These are phyloP conservation scores for Daldinia grandis DNA, from an alignment of 495 filamentous ascomycete genomes.

Conservation along the genomic window DNA sequence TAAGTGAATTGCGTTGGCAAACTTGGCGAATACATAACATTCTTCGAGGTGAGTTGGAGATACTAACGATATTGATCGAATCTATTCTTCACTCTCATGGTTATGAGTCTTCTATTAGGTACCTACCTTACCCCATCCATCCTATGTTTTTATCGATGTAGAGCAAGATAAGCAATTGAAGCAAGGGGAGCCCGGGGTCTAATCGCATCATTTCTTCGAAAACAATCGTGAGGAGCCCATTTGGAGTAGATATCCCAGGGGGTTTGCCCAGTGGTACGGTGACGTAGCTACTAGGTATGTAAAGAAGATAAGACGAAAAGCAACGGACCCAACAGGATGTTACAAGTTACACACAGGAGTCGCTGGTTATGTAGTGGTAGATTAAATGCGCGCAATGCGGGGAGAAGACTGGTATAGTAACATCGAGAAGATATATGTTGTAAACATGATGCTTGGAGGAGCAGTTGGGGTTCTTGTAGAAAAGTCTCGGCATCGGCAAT, in stretches of 20 bases:
- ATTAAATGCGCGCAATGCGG: conserved; percentile 13
- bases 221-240: conserved; percentile 8
- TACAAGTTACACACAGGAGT: conserved; percentile 7
- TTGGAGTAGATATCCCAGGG: conserved; percentile 27
- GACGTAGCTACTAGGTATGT: too few species aligned
- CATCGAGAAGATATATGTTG: conserved; percentile 1
- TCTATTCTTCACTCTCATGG: not conserved
- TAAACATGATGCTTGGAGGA: not conserved
- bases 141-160: not conserved
- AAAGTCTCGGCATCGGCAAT: conserved; percentile 22
- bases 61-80: not conserved
- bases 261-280: not conserved
- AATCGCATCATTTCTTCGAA: conserved; percentile 25
- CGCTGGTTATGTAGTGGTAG: conserved; percentile 11
- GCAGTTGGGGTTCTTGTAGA: conserved; percentile 1
- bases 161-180: not conserved
- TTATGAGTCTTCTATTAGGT: not conserved
- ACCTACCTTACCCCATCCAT: too few species aligned
- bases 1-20: not conserved
- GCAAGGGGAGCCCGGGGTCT: conserved; percentile 4
- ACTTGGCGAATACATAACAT: not conserved
- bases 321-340: conserved; percentile 2
- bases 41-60: not conserved
- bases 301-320: conserved; percentile 14
- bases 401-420: conserved; percentile 2